Base-by-base conservation (phyloP, 2,329 filamentous ascomycete genomes). In the Penicillium janthinellum region DNA sequence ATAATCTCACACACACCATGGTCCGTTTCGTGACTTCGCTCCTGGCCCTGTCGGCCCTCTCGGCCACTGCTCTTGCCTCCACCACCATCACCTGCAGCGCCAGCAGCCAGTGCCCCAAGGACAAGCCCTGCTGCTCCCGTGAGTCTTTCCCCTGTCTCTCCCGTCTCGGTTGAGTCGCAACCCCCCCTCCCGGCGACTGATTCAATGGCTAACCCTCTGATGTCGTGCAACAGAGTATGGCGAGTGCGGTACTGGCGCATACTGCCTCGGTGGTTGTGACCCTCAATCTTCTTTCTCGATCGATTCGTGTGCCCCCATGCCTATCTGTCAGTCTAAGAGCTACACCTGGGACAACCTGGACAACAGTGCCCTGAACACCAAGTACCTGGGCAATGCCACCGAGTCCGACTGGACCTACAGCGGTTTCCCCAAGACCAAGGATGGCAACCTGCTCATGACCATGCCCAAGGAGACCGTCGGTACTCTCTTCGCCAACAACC, bases 201-300 rank as follows among this genome's bases (percentile, higher is more conserved):
- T 7, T 25, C 37, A 53, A 17, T 52, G 39, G 22, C 51, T 54
- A 59, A 66, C 47, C 48, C 64, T 39, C 38, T 56, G 28, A 39
- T 34, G 45, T 56, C 55, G 57, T 44, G 68, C 53, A 17, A 53
- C 71, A 96, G 92, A 95, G 78, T 98, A 97, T 78, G 91, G 91
- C 70, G 84, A 94, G 77, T 98, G 95, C 72, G 95, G 94, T 80
- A 87, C 92, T 57, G 95, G 95, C 71, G 95, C 93, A 57, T 98
- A 90, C 84, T 99, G 95, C 73, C 86, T 99, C 20, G 95, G 95
- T 70, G 95, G 95, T 64, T 99, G 95, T 81, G 94, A 98, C 74
- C 91, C 92, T 35, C 85, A 88, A 73, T 89, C 88, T 79, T 98
- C 94, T 50, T 90, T 88, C 81, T 86, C 86, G 12, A 84, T 97